Evolutionary conservation across 2,329 filamentous ascomycete species (phyloP).

Genomic region (Fusarium hainanense): DNA sequence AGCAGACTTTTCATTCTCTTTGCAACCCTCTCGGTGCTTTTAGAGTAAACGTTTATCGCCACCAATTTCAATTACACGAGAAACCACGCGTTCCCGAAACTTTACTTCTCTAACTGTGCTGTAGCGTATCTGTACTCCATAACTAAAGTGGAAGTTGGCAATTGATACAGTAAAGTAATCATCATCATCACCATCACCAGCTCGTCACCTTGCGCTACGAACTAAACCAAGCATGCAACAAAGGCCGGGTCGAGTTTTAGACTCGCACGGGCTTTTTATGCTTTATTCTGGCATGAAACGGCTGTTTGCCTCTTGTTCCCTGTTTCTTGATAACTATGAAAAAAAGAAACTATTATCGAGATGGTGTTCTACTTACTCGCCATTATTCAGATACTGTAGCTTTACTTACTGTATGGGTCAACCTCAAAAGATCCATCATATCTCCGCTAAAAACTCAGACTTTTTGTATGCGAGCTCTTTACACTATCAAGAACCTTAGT

Average conservation of each 20-base stretch:
- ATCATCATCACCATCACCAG: constrained; percentile 13
- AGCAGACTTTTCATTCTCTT: constrained; percentile 3
- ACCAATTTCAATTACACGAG: constrained; percentile 18
- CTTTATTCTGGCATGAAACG: neutral
- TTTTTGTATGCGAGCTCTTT: constrained; percentile 27
- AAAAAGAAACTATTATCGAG: neutral
- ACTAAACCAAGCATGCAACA: neutral
- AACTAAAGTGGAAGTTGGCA: neutral
- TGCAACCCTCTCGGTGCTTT: constrained; percentile 19
- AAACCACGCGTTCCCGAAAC: constrained; percentile 14
- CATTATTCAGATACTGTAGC: neutral
- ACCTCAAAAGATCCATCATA: neutral
- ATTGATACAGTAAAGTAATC: neutral
- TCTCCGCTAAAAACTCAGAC: constrained; percentile 17
- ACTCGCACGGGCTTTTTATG: neutral
- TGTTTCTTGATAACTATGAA: neutral
- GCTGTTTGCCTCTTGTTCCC: neutral
- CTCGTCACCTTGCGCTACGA: constrained; percentile 24
- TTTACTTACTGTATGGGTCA: neutral
- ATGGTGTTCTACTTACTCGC: neutral
- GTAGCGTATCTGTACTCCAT: neutral
- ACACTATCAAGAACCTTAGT: constrained; percentile 6
- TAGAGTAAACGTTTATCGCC: constrained; percentile 24
- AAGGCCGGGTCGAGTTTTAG: neutral
- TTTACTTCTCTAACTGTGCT: neutral